phyloP scores from a whole-genome alignment of 768 basidiomycete species.

The Trametes sanguinea region DNA sequence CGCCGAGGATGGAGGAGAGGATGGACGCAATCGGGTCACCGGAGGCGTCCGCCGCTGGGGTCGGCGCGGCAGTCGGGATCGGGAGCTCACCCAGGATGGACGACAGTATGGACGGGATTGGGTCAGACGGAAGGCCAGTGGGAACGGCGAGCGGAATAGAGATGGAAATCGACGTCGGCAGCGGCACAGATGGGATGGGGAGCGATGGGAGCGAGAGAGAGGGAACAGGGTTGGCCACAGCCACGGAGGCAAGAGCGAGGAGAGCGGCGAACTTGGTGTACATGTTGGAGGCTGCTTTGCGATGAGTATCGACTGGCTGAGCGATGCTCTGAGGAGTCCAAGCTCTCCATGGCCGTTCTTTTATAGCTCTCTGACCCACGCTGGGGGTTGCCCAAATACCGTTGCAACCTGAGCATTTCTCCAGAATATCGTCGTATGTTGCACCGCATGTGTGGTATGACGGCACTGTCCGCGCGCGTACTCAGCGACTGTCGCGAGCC shows the following conservation, averaged over 20 bases:
- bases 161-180: not conserved
- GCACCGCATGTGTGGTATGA: not conserved
- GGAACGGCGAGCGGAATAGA: not conserved
- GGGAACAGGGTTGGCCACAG: slow-evolving; percentile 9
- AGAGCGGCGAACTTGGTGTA: slow-evolving; percentile 13
- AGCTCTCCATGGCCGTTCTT: not conserved
- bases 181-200: not conserved
- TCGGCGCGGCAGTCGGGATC: not conserved
- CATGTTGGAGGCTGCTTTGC: slow-evolving; percentile 6
- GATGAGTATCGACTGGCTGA: not conserved
- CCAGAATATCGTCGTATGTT: not conserved
- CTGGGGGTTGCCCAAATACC: too few relatives aligned
- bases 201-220: not conserved
- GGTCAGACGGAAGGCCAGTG: not conserved
- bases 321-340: slow-evolving; percentile 9
- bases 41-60: not conserved
- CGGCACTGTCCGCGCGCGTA: not conserved
- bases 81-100: slow-evolving; percentile 5
- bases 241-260: slow-evolving; percentile 14
- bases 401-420: not conserved
- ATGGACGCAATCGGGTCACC: not conserved
- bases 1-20: not conserved
- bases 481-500: not conserved
- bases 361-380: slow-evolving; percentile 2
- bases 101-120: not conserved